Base-by-base conservation (phyloP, 257 asterid species). In the Agastache rugosa region DNA sequence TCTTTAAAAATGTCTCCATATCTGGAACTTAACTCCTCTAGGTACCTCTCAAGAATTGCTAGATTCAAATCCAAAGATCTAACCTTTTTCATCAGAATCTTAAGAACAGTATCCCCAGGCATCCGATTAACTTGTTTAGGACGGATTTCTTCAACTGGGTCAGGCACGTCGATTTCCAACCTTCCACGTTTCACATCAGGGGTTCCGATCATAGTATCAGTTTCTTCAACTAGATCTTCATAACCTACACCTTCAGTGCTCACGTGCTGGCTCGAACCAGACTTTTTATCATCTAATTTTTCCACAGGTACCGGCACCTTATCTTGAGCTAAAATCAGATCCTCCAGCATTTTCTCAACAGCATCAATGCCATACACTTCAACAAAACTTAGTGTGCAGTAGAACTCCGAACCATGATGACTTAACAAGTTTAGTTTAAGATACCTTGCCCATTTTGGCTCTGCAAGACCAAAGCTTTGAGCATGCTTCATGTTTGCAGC, bases 41-140 rank as follows among this genome's bases (percentile, higher is more conserved):
- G 73, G 78, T 92, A 92, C 37, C 87, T 88, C 80, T 92, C 99
- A 20, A 92, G 82, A 75, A 95, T 85, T 8, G 91, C 95, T 62
- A 95, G 73, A 82, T 89, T 90, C 83, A 92, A 73, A 87, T 95
- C 99, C 77, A 95, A 83, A 23, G 96, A 89, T 76, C 90, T 83
- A 2, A 92, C 97, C 78, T 95, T 95, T 73, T 86, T 82, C 98
- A 92, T 86, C 45, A 95, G 83, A 74, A 95, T 92, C 86, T 89
- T 92, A 71, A 95, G 97, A 77, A 93, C 98, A 82, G 96, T 92
- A 77, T 95, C 99, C 63, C 98, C 99, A 10, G 97, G 98, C 96
- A 92, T 87, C 87, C 97, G 84, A 79, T 89, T 90, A 67, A 89
- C 86, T 69, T 91, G 97, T 63, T 83, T 92, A 45, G 83, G 90